phyloP scores from a whole-genome alignment of 2,329 filamentous ascomycete genomes.

The Colletotrichum nymphaeae region DNA sequence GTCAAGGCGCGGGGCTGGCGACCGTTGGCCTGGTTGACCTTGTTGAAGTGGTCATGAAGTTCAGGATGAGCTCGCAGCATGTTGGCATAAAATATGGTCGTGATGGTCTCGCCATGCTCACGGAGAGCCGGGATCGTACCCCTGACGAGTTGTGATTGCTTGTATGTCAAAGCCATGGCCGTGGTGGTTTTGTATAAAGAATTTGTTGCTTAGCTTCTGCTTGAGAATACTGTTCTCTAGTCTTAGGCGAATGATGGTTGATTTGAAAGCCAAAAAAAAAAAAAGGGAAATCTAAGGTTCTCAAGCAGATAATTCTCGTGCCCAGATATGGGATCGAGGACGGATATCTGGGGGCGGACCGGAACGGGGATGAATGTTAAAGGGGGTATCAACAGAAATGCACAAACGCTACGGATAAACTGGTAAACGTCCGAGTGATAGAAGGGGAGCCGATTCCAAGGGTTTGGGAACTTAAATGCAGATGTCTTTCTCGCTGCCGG shows the following conservation, averaged over 20 bases:
- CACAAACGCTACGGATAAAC: neutral
- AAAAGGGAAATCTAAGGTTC: neutral
- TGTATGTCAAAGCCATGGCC: constrained; percentile 56
- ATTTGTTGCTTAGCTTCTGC: neutral
- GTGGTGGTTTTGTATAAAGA: neutral
- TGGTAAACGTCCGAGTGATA: neutral
- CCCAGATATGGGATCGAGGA: constrained; percentile 11
- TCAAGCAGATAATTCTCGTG: neutral
- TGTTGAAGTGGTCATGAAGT: constrained; percentile 78
- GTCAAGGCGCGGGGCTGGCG: constrained; percentile 41
- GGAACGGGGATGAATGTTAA: neutral
- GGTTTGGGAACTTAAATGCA: neutral
- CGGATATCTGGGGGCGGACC: constrained; percentile 4
- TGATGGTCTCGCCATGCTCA: constrained; percentile 75
- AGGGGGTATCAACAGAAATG: constrained; percentile 19
- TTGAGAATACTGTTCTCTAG: neutral
- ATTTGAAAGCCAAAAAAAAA: neutral
- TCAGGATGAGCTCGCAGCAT: constrained; percentile 74
- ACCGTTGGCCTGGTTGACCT: constrained; percentile 40
- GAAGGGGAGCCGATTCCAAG: neutral
- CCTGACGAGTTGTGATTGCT: constrained; percentile 74
- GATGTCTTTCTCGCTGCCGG: neutral
- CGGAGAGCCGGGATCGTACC: constrained; percentile 77
- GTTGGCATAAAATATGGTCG: constrained; percentile 77
- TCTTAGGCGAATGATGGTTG: neutral